These are phyloP conservation scores for Mycena haematopus DNA, from an alignment of 768 basidiomycete species.

Conservation along the genomic window DNA sequence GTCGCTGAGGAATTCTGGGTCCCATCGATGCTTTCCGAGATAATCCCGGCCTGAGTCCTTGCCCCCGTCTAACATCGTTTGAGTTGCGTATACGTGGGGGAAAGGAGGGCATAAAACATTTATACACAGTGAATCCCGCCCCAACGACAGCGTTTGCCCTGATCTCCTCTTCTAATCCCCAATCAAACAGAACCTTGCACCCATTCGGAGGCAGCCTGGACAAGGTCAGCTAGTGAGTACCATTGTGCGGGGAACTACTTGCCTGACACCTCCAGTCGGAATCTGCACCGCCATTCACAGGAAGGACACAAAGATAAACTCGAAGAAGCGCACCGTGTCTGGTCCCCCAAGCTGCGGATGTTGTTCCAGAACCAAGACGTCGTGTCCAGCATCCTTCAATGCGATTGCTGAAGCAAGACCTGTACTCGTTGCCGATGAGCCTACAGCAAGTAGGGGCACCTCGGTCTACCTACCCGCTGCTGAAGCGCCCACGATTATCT, in stretches of 20 bases:
- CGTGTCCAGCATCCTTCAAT: conserved; percentile 17
- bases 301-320: not conserved
- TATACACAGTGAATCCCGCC: conserved; percentile 19
- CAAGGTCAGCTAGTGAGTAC: not conserved
- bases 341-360: conserved; percentile 16
- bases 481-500: conserved; percentile 27
- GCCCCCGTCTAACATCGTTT: not conserved
- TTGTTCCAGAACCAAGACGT: conserved; percentile 18
- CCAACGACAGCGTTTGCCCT: conserved; percentile 15
- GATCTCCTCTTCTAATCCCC: conserved; percentile 23
- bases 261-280: conserved; percentile 15
- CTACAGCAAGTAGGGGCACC: no score
- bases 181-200: conserved; percentile 28
- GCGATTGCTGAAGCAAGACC: conserved; percentile 26
- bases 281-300: not conserved
- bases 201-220: conserved; percentile 26
- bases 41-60: conserved; percentile 12
- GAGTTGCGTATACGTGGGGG: not conserved
- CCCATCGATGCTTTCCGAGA: conserved; percentile 17
- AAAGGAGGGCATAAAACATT: conserved; percentile 5
- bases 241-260: not conserved
- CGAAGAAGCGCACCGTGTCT: conserved; percentile 7
- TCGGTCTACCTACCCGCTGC: conserved; percentile 9
- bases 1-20: conserved; percentile 21
- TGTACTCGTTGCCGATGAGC: not conserved